Evolutionary conservation across 2,329 filamentous ascomycete genomes (phyloP).

Genomic region (Seiridium unicorne): DNA sequence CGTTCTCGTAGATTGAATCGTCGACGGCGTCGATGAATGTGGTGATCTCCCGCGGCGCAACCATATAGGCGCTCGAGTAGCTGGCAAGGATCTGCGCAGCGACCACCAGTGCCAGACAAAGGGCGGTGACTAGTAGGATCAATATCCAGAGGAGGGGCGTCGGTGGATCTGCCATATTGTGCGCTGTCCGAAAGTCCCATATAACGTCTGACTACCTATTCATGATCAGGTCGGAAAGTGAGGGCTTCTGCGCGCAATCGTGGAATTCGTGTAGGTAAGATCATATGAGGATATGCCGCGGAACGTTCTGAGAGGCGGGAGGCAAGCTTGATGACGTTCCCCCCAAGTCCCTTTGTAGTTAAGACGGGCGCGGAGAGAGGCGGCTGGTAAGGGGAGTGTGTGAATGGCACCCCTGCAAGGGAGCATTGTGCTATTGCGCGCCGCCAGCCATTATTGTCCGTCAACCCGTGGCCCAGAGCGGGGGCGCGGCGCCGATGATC

Average conservation of each 20-base stretch:
- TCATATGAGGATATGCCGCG: neutral
- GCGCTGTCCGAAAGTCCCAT: neutral
- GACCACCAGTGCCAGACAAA: constrained; percentile 54
- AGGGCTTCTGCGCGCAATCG: neutral
- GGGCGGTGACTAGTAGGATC: constrained; percentile 56
- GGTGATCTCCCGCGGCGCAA: constrained; percentile 56
- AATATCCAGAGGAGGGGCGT: constrained; percentile 53
- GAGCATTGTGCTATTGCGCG: neutral
- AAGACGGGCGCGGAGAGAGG: neutral
- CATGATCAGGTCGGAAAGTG: neutral
- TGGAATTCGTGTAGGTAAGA: neutral
- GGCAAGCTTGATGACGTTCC: constrained; percentile 6
- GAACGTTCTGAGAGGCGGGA: neutral
- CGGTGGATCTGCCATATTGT: constrained; percentile 44
- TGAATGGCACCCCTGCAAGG: neutral
- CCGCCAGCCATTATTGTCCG: neutral
- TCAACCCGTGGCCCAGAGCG: neutral
- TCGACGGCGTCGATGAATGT: constrained; percentile 60
- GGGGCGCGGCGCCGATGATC: neutral
- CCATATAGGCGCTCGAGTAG: constrained; percentile 55
- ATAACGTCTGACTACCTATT: neutral
- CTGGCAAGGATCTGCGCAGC: constrained; percentile 49
- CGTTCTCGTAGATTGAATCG: constrained; percentile 62
- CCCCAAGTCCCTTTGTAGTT: constrained; percentile 6
- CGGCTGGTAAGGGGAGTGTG: neutral